phyloP scores from a whole-genome alignment of 495 filamentous ascomycete species.

The Articulospora tetracladia region DNA sequence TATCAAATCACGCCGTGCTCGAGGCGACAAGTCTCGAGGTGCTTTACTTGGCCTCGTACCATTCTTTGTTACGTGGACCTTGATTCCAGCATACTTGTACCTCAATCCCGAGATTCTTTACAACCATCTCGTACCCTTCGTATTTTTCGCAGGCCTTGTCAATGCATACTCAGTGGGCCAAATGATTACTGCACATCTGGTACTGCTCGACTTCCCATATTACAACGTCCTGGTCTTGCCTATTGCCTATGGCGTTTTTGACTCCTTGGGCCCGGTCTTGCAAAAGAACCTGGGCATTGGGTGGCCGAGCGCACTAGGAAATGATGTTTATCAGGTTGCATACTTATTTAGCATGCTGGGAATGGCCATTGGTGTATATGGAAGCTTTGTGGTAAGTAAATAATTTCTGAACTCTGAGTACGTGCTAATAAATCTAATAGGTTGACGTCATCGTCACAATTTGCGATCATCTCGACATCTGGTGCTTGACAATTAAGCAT shows the following conservation, averaged over 20 bases:
- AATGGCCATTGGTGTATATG: conserved; percentile 78
- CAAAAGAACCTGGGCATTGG: conserved; percentile 57
- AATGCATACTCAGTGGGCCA: conserved; percentile 93
- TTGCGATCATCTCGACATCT: conserved; percentile 96
- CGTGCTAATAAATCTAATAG: conserved; percentile 27
- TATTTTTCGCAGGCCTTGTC: conserved; percentile 78
- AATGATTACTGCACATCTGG: conserved; percentile 91
- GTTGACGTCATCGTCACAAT: conserved; percentile 93
- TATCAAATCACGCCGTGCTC: conserved; percentile 69
- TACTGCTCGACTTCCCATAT: conserved; percentile 81
- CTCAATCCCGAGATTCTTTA: conserved; percentile 80
- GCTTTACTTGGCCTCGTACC: conserved; percentile 81
- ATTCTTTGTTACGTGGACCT: conserved; percentile 68
- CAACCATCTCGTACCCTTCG: conserved; percentile 81
- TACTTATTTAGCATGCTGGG: conserved; percentile 85
- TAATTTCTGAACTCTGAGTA: neutral
- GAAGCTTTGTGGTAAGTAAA: conserved; percentile 77
- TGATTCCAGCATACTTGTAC: conserved; percentile 73
- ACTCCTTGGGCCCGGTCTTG: conserved; percentile 68
- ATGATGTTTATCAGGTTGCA: conserved; percentile 73
- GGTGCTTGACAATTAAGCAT: conserved; percentile 96
- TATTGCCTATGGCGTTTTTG: conserved; percentile 67
- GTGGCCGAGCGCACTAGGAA: conserved; percentile 76
- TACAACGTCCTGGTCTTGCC: conserved; percentile 72
- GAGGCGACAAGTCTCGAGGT: conserved; percentile 61